phyloP scores from a whole-genome alignment of 495 filamentous ascomycete genomes.

The Monascus purpureus region DNA sequence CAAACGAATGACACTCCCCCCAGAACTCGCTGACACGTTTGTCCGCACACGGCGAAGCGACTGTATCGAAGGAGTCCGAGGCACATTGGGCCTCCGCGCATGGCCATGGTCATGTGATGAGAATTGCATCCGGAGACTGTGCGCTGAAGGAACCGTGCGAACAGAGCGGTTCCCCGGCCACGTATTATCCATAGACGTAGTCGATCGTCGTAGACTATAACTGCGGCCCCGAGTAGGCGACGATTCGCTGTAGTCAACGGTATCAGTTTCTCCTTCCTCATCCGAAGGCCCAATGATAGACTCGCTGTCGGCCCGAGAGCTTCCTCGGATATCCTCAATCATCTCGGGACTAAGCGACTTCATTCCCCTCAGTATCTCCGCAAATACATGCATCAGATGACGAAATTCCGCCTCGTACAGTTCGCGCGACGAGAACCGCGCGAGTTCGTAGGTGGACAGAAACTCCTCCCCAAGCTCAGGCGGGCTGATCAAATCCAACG shows the following conservation, averaged over 20 bases:
- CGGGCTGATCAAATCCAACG: constrained; percentile 47
- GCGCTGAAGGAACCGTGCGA: constrained; percentile 16
- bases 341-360: constrained; percentile 39
- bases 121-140: constrained; percentile 6
- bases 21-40: constrained; percentile 23
- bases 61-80: constrained; percentile 20
- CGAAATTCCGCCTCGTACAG: constrained; percentile 58
- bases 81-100: neutral
- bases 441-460: constrained; percentile 62
- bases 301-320: constrained; percentile 19
- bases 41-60: constrained; percentile 25
- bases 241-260: constrained; percentile 15
- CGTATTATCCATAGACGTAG: constrained; percentile 11
- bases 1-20: constrained; percentile 33
- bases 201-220: constrained; percentile 17
- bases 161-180: constrained; percentile 18
- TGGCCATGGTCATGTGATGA: constrained; percentile 1
- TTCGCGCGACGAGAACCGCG: constrained; percentile 56
- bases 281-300: constrained; percentile 30
- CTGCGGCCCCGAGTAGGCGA: constrained; percentile 12
- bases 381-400: constrained; percentile 75
- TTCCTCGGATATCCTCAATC: constrained; percentile 25
- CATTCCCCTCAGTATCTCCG: constrained; percentile 69
- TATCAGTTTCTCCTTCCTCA: constrained; percentile 34
- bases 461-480: constrained; percentile 47